phyloP scores from a whole-genome alignment of 2,329 filamentous ascomycete genomes.

The Lachnellula willkommii region DNA sequence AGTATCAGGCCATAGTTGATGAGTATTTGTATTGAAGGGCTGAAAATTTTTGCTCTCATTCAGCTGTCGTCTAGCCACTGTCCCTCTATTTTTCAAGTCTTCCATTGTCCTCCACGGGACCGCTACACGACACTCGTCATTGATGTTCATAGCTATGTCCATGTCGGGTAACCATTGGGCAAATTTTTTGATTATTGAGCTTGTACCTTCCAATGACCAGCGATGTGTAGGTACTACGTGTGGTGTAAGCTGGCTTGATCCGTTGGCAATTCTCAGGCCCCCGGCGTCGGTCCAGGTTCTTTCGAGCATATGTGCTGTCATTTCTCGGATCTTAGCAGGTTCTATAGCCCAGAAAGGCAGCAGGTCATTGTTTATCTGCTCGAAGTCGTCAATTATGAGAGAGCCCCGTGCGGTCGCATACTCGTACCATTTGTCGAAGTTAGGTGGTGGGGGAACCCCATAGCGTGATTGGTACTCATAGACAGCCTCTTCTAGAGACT shows the following conservation, averaged over 20 bases:
- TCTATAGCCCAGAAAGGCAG: constrained; percentile 30
- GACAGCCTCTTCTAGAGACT: constrained; percentile 14
- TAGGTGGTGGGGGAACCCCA: constrained; percentile 18
- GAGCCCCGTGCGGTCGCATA: constrained; percentile 29
- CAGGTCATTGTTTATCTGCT: constrained; percentile 30
- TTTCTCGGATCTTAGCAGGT: constrained; percentile 23
- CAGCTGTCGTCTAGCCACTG: constrained; percentile 3
- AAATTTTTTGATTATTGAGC: constrained; percentile 38
- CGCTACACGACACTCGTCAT: constrained; percentile 46
- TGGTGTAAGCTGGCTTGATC: constrained; percentile 29
- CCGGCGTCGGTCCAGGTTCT: constrained; percentile 26
- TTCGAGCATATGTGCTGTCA: constrained; percentile 13
- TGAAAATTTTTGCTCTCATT: constrained; percentile 4
- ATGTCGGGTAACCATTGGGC: constrained; percentile 44
- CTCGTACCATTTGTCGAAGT: constrained; percentile 30
- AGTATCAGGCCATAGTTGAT: background rate
- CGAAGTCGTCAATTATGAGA: constrained; percentile 30
- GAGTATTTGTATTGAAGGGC: constrained; percentile 3
- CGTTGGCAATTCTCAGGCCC: constrained; percentile 32
- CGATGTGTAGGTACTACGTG: constrained; percentile 32
- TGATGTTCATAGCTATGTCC: constrained; percentile 47
- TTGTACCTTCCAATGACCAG: constrained; percentile 37
- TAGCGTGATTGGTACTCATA: constrained; percentile 17
- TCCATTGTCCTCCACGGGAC: constrained; percentile 25
- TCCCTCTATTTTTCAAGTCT: background rate